Base-by-base conservation (phyloP, 2,329 filamentous ascomycete genomes). In the Fusarium irregulare region DNA sequence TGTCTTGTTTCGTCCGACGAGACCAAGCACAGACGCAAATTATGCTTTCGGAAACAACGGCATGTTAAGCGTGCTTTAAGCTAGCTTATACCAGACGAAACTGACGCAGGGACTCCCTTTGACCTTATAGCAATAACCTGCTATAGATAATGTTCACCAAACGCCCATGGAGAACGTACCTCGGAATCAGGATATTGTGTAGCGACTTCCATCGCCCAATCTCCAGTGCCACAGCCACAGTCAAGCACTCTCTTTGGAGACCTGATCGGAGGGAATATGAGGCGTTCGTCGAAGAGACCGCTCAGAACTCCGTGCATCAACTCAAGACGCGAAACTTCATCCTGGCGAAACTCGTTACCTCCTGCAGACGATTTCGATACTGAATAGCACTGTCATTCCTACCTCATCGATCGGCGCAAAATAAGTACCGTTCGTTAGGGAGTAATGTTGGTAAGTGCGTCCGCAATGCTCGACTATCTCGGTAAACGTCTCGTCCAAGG, bases 331-430 rank as follows among this genome's bases (percentile, higher is more conserved):
- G 91, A 85, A 62, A 86, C 85, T 79, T 94, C 92, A 73, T 90
- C 87, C 91, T 93, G 60, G 14, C n/a, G 18, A 37, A 45, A 49
- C 11, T n/a, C 45, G 66, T 71, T 61, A 73, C 44, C 32, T 53
- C 53, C 56, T 25, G 25, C 55, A 27, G 51, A 66, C 27, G 14
- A 28, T 48, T 55, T 49, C 34, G 56, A n/a, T 47, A 40, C n/a
- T 34, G 32, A 41, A 51, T 25, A n/a, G 41, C 11, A 21, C 32
- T 21, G 28, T 37, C 60, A 32, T 30, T 73, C 80, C 73, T 83
- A 92, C 92, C 84, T 93, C 90, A 76, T 93, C 92, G 60, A 92
- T 83, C 11, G 92, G 92, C 47, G 83, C 87, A 72, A 92, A 90
- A 76, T 92, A 92, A 66, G 88, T 86, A 37, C 83, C 83, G 71